phyloP scores from a whole-genome alignment of 108 stramenopile genomes.

The Discostella pseudostelligera region DNA sequence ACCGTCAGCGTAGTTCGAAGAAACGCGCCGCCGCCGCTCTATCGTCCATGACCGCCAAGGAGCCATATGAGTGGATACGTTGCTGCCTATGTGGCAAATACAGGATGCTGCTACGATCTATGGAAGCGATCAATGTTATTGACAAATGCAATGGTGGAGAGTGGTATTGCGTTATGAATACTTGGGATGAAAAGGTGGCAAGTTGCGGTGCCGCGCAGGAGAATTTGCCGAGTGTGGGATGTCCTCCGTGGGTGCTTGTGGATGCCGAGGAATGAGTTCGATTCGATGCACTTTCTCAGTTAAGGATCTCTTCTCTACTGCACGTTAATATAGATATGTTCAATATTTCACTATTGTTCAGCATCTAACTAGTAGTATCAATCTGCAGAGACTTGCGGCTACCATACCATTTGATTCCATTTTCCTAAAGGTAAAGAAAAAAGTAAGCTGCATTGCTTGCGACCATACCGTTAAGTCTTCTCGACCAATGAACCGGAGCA shows the following conservation, averaged over 20 bases:
- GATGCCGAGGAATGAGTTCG: constrained; percentile 48
- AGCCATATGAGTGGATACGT: constrained; percentile 86
- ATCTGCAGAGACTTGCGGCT: too few species aligned
- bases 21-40: constrained; percentile 47
- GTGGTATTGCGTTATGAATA: constrained; percentile 94
- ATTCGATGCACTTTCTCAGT: background rate
- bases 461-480: constrained; percentile 33
- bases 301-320: background rate
- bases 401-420: too few species aligned
- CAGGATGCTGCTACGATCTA: constrained; percentile 72
- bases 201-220: constrained; percentile 89
- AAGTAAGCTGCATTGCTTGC: constrained; percentile 8
- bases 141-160: constrained; percentile 68
- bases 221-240: constrained; percentile 81
- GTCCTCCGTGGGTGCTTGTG: constrained; percentile 86
- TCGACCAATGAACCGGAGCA: constrained; percentile 24
- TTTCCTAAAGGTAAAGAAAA: background rate
- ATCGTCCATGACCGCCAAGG: constrained; percentile 53
- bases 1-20: constrained; percentile 70
- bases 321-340: background rate
- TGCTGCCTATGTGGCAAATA: constrained; percentile 87
- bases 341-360: background rate
- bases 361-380: background rate
- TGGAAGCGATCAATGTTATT: constrained; percentile 76
- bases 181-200: constrained; percentile 89